Conservation (phyloP, 2,329 filamentous ascomycete genomes). For the Leptodontidium sp. region DNA sequence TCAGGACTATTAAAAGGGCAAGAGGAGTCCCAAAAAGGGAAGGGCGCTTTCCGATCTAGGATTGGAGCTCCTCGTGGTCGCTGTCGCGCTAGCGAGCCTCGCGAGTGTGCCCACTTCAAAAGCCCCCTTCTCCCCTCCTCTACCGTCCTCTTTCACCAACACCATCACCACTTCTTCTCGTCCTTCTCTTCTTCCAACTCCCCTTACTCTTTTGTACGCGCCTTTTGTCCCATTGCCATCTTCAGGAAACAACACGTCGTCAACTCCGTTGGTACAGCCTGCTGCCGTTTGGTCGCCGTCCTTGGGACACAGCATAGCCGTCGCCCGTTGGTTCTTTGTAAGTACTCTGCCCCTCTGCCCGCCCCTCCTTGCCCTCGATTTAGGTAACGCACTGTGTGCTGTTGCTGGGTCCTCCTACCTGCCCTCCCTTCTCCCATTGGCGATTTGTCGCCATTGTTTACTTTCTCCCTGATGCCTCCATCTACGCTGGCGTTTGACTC, state of each 20-base stretch:
- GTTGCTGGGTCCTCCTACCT: not conserved
- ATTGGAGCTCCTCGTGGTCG: not conserved
- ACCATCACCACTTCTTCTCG: not conserved
- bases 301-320: conserved; percentile 19
- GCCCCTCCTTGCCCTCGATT: not conserved
- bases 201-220: not conserved
- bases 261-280: conserved; percentile 12
- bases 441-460: conserved; percentile 2
- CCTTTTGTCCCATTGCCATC: conserved; percentile 12
- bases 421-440: not conserved
- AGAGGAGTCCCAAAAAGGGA: not conserved
- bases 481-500: not conserved
- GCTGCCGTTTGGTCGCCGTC: conserved; percentile 15
- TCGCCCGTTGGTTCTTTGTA: conserved; percentile 8
- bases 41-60: not conserved
- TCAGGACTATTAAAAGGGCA: not conserved
- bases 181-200: not conserved
- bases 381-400: not conserved
- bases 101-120: not conserved
- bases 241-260: conserved; percentile 14
- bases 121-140: not conserved
- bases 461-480: not conserved
- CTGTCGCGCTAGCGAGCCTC: conserved; percentile 9
- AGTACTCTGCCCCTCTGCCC: not conserved
- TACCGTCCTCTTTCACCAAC: not conserved